A percentile compares a stretch with the other conserved stretches of the same genome.
These are phyloP conservation scores for Pseudopyrenochaeta lycopersici DNA, from an alignment of 2,329 filamentous ascomycete species.

Conservation along the genomic window DNA sequence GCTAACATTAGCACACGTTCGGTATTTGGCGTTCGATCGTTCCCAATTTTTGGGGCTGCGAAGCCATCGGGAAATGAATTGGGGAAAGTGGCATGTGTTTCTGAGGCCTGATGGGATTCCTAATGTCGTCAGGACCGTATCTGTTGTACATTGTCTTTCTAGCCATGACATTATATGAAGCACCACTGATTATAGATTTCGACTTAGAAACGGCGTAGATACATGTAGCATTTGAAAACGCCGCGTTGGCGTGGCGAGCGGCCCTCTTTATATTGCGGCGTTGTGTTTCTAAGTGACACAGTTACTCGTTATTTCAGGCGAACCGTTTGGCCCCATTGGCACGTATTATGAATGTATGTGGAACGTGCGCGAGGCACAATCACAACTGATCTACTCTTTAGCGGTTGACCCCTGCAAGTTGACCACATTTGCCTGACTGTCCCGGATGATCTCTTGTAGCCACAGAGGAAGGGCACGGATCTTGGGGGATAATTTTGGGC, in stretches of 20 bases:
- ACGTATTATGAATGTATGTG: conserved; percentile 2
- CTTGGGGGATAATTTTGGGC: conserved; percentile 31
- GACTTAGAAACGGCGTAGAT: conserved; percentile 5
- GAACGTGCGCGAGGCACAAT: conserved; percentile 4
- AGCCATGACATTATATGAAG: background rate
- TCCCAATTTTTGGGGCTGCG: conserved; percentile 9
- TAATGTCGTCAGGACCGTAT: background rate
- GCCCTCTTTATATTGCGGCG: conserved; percentile 5
- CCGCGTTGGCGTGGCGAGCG: background rate
- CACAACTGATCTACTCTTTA: conserved; percentile 17
- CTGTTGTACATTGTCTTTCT: background rate
- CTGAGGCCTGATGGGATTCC: conserved; percentile 3
- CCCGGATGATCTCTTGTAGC: conserved; percentile 46
- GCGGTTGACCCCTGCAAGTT: conserved; percentile 37
- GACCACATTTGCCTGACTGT: conserved; percentile 39
- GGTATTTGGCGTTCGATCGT: conserved; percentile 15
- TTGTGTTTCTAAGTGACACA: conserved; percentile 1
- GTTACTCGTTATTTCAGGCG: background rate
- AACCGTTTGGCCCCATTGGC: conserved; percentile 6
- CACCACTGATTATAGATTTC: conserved; percentile 3
- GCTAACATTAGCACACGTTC: conserved; percentile 42
- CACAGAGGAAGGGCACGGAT: conserved; percentile 43
- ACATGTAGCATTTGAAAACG: background rate
- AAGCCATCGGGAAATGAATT: conserved; percentile 2
- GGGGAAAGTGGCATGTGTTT: conserved; percentile 8